phyloP scores from a whole-genome alignment of 2,329 filamentous ascomycete species.

The Trichocomaceae sp. region DNA sequence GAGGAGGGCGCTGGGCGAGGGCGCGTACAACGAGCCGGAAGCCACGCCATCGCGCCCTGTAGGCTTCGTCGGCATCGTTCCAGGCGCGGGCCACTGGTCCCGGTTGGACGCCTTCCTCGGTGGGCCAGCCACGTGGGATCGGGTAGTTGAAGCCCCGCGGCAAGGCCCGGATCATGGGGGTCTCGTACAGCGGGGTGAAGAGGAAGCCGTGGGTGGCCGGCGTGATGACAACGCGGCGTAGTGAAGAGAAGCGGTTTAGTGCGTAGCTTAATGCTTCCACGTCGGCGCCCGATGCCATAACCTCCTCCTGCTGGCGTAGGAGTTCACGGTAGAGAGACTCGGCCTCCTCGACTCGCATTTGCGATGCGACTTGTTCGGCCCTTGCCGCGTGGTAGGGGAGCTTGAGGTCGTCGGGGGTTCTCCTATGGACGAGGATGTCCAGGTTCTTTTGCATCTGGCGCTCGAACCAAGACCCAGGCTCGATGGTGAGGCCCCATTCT shows the following conservation, averaged over 20 bases:
- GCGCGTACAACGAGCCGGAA: slow-evolving; percentile 24
- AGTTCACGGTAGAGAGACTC: slow-evolving; percentile 24
- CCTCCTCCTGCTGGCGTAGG: slow-evolving; percentile 25
- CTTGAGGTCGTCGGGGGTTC: too few species aligned
- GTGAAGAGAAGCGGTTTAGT: slow-evolving; percentile 28
- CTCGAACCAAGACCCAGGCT: too few species aligned
- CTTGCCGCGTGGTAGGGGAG: too few species aligned
- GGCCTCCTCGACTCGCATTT: too few species aligned
- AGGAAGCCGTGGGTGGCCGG: slow-evolving; percentile 34
- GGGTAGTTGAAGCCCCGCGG: slow-evolving; percentile 37
- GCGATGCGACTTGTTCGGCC: too few species aligned
- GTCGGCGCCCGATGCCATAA: slow-evolving; percentile 24
- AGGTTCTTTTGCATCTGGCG: too few species aligned
- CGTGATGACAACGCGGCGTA: slow-evolving; percentile 35
- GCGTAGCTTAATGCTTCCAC: slow-evolving; percentile 28
- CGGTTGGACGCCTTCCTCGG: too few species aligned
- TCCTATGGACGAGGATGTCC: too few species aligned
- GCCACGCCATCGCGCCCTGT: slow-evolving; percentile 25
- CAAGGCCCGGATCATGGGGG: slow-evolving; percentile 38
- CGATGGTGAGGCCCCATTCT: too few species aligned
- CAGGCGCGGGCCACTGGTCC: too few species aligned
- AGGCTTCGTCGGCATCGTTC: slow-evolving; percentile 10
- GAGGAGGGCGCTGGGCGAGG: slow-evolving; percentile 18
- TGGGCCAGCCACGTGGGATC: slow-evolving; percentile 11
- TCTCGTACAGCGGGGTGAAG: slow-evolving; percentile 34